Evolutionary conservation across 2,329 filamentous ascomycete species (phyloP).

Genomic region (Coniosporium tulheliwenetii): DNA sequence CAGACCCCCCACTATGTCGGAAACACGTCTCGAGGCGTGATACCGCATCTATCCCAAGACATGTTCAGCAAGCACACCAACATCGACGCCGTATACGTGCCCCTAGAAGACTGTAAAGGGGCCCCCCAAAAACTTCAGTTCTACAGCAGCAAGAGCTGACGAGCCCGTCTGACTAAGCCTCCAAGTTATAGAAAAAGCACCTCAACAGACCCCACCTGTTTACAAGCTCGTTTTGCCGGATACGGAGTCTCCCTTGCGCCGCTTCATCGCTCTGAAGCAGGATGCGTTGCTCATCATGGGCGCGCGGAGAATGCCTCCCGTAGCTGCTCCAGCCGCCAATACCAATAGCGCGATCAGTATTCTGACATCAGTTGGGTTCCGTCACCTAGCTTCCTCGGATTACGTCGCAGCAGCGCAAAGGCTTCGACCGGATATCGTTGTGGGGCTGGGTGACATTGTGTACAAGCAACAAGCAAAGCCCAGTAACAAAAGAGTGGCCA

Average conservation of each 20-base stretch:
- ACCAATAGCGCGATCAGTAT: conserved; percentile 57
- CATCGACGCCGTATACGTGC: conserved; percentile 59
- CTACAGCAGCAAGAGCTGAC: neutral
- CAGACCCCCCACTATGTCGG: conserved; percentile 73
- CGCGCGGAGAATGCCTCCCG: conserved; percentile 61
- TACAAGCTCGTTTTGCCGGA: conserved; percentile 31
- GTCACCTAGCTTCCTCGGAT: conserved; percentile 48
- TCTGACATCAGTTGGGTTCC: conserved; percentile 77
- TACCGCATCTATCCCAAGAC: conserved; percentile 85
- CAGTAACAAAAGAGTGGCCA: conserved; percentile 56
- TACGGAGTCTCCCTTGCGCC: conserved; percentile 46
- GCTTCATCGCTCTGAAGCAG: conserved; percentile 58
- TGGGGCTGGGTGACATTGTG: conserved; percentile 63
- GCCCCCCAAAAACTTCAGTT: neutral
- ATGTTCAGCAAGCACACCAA: conserved; percentile 50
- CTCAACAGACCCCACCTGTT: conserved; percentile 32
- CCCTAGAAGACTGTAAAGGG: conserved; percentile 86
- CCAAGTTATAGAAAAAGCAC: conserved; percentile 47
- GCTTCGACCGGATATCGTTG: conserved; percentile 65
- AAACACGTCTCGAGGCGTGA: conserved; percentile 63
- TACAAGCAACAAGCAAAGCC: conserved; percentile 29
- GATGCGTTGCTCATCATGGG: conserved; percentile 56
- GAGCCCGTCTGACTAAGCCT: conserved; percentile 23
- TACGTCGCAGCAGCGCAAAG: conserved; percentile 50
- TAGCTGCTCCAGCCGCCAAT: conserved; percentile 53